These are phyloP conservation scores for Gracilariopsis chorda DNA, from an alignment of 23 red algal species.

Conservation along the genomic window DNA sequence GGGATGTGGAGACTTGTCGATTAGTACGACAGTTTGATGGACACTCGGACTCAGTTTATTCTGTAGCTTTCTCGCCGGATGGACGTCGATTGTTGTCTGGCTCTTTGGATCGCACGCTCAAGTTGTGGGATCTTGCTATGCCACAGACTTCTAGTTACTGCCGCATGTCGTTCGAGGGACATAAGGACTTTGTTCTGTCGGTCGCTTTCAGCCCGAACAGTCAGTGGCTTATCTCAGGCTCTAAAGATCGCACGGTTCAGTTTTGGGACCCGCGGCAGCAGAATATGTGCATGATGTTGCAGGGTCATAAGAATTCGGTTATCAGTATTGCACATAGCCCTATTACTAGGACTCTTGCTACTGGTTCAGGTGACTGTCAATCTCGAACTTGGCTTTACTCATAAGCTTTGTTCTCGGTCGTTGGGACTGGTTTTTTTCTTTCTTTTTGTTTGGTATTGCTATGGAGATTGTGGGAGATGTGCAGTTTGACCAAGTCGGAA, in stretches of 20 bases:
- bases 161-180: conserved; percentile 73
- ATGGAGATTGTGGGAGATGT: no score
- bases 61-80: conserved; percentile 92
- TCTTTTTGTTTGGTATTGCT: no score
- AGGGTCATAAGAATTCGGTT: conserved; percentile 95
- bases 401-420: neutral
- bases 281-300: conserved; percentile 70
- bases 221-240: conserved; percentile 80
- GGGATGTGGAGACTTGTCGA: conserved; percentile 68
- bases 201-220: conserved; percentile 85
- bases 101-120: conserved; percentile 92
- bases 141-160: conserved; percentile 28
- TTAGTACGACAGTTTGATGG: conserved; percentile 80
- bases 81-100: conserved; percentile 77
- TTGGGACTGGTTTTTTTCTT: no score
- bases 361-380: conserved; percentile 86
- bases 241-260: conserved; percentile 92
- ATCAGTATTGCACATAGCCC: conserved; percentile 86
- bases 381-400: conserved; percentile 73
- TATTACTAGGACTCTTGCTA: conserved; percentile 50
- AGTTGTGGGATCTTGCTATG: conserved; percentile 84
- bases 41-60: conserved; percentile 91
- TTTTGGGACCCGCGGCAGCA: conserved; percentile 90
- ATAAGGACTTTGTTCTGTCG: conserved; percentile 95
- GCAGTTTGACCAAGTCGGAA: no score